Evolutionary conservation across 1,139 yeast genomes (phyloP).

Genomic region (Saccharomycopsis hybrid): DNA sequence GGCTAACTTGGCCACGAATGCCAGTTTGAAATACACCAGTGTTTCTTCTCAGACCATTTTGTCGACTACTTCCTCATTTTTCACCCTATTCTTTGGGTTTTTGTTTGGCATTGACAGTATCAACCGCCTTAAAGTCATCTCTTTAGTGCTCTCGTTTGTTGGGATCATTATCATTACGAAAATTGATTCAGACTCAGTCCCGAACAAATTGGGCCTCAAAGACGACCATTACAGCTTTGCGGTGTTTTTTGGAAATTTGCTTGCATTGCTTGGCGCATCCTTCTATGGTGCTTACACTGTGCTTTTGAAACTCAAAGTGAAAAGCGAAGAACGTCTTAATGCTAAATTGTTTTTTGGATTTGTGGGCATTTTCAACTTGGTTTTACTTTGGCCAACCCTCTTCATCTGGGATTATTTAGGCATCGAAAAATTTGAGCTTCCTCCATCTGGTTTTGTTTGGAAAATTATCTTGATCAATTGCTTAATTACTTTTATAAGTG

Average conservation of each 20-base stretch:
- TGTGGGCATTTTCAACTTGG: conserved; percentile 77
- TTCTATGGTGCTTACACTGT: conserved; percentile 92
- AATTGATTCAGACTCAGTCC: conserved; percentile 40
- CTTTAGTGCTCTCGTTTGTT: conserved; percentile 61
- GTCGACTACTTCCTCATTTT: conserved; percentile 87
- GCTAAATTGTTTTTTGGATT: conserved; percentile 89
- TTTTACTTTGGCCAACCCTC: conserved; percentile 77
- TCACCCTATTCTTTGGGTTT: conserved; percentile 81
- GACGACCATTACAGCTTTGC: too few species aligned
- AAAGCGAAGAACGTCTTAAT: conserved; percentile 67
- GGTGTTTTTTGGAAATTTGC: conserved; percentile 60
- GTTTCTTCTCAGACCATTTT: conserved; percentile 92
- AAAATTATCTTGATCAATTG: conserved; percentile 58
- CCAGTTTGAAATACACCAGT: conserved; percentile 78
- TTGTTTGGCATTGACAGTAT: conserved; percentile 64
- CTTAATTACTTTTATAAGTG: conserved; percentile 73
- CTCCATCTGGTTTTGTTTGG: conserved; percentile 48
- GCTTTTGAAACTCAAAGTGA: conserved; percentile 66
- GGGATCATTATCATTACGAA: conserved; percentile 79
- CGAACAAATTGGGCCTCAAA: too few species aligned
- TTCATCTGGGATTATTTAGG: conserved; percentile 55
- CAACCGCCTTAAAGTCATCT: conserved; percentile 56
- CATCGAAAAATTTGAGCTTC: conserved; percentile 66
- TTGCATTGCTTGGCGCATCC: conserved; percentile 79
- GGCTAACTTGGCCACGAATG: conserved; percentile 84